A percentile compares a stretch with the other conserved stretches of the same genome.
Evolutionary conservation across 1,284 basidiomycete species (phyloP).

Genomic region (Ceratorhiza oryzae-sativae): DNA sequence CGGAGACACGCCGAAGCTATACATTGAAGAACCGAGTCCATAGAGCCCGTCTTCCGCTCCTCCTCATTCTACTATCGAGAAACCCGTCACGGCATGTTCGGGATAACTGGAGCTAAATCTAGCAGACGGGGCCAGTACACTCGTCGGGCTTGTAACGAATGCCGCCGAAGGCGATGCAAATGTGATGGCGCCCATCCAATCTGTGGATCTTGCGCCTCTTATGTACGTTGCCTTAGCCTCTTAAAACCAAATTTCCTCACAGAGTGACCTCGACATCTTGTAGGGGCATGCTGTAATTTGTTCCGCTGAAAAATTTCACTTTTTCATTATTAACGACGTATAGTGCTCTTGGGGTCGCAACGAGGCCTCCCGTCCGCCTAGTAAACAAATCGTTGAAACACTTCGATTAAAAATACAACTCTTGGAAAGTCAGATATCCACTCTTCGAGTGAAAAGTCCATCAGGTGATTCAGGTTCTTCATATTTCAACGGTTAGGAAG

Average conservation of each 20-base stretch:
- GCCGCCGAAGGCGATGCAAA: background rate
- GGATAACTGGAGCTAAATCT: background rate
- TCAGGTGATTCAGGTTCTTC: background rate
- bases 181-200: background rate
- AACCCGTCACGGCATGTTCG: background rate
- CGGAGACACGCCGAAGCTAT: too few species aligned
- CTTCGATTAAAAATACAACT: background rate
- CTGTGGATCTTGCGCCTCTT: background rate
- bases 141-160: background rate
- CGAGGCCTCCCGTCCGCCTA: background rate
- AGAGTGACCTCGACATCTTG: too few species aligned
- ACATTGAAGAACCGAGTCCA: too few species aligned
- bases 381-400: background rate
- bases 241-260: background rate
- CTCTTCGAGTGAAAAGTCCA: background rate
- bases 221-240: background rate
- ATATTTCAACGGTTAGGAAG: too few species aligned
- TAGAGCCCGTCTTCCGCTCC: too few species aligned
- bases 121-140: background rate
- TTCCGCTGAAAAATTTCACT: too few species aligned
- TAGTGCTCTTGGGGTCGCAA: conserved; percentile 4
- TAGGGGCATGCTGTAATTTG: background rate
- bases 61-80: too few species aligned
- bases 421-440: background rate
- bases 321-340: background rate